Base-by-base conservation (phyloP, 371 early-diverging fungal genomes). In the Mycotypha africana region DNA sequence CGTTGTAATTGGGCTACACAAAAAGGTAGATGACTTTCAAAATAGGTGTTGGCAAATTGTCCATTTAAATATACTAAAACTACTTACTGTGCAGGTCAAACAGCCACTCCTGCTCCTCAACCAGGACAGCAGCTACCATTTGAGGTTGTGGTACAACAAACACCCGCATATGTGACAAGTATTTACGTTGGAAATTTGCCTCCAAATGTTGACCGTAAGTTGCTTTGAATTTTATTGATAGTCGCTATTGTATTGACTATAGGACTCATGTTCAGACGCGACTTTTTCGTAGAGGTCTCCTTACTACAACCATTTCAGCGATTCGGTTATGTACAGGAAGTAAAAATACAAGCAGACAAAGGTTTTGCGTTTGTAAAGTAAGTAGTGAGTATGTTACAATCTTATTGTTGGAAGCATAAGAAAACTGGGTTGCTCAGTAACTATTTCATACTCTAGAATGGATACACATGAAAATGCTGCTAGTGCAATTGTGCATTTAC, bases 391-490 rank as follows among this genome's bases (percentile, higher is more conserved):
- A 22, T 12, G n/a, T 14, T 21, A 42, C 11, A n/a, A n/a, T n/a
- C n/a, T n/a, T n/a, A n/a, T n/a, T n/a, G n/a, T n/a, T n/a, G n/a
- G n/a, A n/a, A 15, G 15, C 15, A 12, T 11, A 19, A 10, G 20
- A 23, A 1, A 35, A 15, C 4, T 14, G 14, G 6, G 12, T 28
- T 12, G 30, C n/a, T n/a, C n/a, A n/a, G n/a, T 8, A 4, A 33
- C 15, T 33, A 33, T 14, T 15, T 14, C 11, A 33, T 15, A 33
- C n/a, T 20, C 9, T 44, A 87, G 84, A 58, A 74, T 95, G 61
- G 92, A 92, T 60, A 77, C 91, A 5, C 95, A 95, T 60, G 92
- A 91, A 53, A 84, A 84, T 60, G 95, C 95, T 12, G 84, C 93
- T 7, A 76, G 77, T 39, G 90, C 94, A 15, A 95, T 95, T 55